Base-by-base conservation (phyloP, 768 basidiomycete species). In the Phlebiopsis gigantea region DNA sequence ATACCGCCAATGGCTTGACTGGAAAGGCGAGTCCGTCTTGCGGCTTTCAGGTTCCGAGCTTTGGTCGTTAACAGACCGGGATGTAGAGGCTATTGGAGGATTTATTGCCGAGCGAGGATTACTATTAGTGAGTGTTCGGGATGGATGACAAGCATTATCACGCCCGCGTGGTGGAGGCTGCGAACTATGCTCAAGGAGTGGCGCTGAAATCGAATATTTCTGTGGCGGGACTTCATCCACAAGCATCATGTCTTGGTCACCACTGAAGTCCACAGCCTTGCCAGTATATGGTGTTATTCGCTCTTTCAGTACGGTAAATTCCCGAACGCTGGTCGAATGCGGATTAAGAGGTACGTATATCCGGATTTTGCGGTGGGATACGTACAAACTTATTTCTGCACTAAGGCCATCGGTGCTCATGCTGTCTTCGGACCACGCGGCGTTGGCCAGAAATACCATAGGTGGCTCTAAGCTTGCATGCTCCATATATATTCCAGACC, bases 371-470 rank as follows among this genome's bases (percentile, higher is more conserved):
- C n/a, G 31, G 31, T 17, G 25, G 17, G 24, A 21, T 12, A 55
- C 62, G 15, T 26, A 66, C 65, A 63, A 58, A 5, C 60, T 53
- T 4, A 64, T 12, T 24, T 61, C 56, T 17, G 60, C 52, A 10
- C 21, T 43, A n/a, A n/a, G n/a, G 21, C 45, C 61, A 6, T 53
- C 54, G 21, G 54, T 55, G 17, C 57, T 53, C 60, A 62, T 61
- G 12, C 8, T 21, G 42, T 66, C 63, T 9, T 46, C 45, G 6
- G 56, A 46, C 61, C 62, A 65, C 2, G 31, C 29, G 5, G 19
- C 10, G 1, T 60, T 56, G n/a, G 62, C 62, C 22, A 66, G 47
- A 44, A 65, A 58, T 6, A 64, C 15, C n/a, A 63, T 55, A 1
- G 62, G 62, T 1, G 62, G 57, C 31, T 63, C 61, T 10, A 45